These are phyloP conservation scores for Warburgia ugandensis DNA, from an alignment of 164 flowering plant genomes.

Conservation along the genomic window DNA sequence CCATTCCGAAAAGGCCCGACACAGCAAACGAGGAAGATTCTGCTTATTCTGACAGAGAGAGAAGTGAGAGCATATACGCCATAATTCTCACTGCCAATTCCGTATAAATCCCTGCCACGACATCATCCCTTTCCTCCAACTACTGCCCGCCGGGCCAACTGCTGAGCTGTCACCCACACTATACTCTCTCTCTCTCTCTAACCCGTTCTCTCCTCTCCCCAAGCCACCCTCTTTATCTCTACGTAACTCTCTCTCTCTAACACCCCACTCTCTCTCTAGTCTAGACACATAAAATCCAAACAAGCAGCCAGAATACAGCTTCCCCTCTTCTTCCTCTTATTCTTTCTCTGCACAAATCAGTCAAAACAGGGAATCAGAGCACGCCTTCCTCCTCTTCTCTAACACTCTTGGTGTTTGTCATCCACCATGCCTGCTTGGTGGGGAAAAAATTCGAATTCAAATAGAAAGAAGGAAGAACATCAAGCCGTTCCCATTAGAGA, in stretches of 20 bases:
- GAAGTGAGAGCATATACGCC: neutral
- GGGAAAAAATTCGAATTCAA: slow-evolving; percentile 33
- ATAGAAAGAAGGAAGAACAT: slow-evolving; percentile 27
- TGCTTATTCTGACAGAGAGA: neutral
- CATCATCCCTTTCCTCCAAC: slow-evolving; percentile 28
- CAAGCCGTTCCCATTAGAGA: slow-evolving; percentile 11
- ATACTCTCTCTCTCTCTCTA: slow-evolving; percentile 13
- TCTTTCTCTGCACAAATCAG: neutral
- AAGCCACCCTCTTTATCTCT: neutral
- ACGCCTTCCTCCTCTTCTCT: slow-evolving; percentile 1
- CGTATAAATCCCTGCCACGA: slow-evolving; percentile 27
- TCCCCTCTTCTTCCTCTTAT: slow-evolving; percentile 10
- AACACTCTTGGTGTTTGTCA: neutral
- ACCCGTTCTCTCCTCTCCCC: slow-evolving; percentile 15
- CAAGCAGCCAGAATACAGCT: neutral
- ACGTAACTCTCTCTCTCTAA: slow-evolving; percentile 1
- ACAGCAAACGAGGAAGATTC: slow-evolving; percentile 8
- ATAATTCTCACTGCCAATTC: neutral
- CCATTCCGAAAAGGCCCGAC: too few relatives aligned
- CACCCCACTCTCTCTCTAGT: neutral
- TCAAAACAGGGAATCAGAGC: neutral
- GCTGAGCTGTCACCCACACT: slow-evolving; percentile 38
- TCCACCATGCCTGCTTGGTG: slow-evolving; percentile 53
- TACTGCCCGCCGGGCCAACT: slow-evolving; percentile 35
- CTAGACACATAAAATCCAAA: neutral